Base-by-base conservation (phyloP, 208 protist species). In the Leptomonas seymouri region DNA sequence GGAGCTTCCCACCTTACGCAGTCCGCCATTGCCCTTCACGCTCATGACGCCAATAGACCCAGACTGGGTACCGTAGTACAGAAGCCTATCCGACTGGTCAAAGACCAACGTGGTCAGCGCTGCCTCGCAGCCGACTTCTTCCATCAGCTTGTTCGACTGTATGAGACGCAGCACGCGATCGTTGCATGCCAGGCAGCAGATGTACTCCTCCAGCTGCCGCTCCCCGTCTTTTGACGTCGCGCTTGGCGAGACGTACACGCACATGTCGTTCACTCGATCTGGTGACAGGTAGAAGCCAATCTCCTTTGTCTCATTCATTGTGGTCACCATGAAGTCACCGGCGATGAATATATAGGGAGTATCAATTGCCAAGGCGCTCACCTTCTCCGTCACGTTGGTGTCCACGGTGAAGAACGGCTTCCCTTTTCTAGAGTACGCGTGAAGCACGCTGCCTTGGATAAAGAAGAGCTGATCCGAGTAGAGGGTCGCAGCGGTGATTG, bases 221-320 rank as follows among this genome's bases (percentile, higher is more conserved):
- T 71, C 71, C 21, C 41, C 64, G 15, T 48, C 57, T 8, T n/a
- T 39, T 14, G 28, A 25, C 23, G 44, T 31, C 9, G 64, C 31
- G 48, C 11, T 49, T 11, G 71, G 71, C 36, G 34, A 15, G n/a
- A 71, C 31, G 50, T 67, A 77, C 23, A 71, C 46, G 30, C 71
- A 76, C 82, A 96, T 90, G 41, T 74, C 78, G 60, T 94, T 87
- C n/a, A 97, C 82, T 25, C 88, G 78, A 51, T 97, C 93, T 18
- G 93, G 90, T 0, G 86, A 80, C 67, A 97, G 86, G 82, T 83
- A 97, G 46, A 96, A 94, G 36, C 90, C 90, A 9, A 92, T 71
- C 74, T 95, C 89, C 28, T 86, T 89, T 0, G 69, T 81, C 63
- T 97, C 93, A 15, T 71, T 45, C 66, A 95, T 86, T 20, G 83